These are phyloP conservation scores for Hydnomerulius pinastri DNA, from an alignment of 768 basidiomycete species.

Conservation along the genomic window DNA sequence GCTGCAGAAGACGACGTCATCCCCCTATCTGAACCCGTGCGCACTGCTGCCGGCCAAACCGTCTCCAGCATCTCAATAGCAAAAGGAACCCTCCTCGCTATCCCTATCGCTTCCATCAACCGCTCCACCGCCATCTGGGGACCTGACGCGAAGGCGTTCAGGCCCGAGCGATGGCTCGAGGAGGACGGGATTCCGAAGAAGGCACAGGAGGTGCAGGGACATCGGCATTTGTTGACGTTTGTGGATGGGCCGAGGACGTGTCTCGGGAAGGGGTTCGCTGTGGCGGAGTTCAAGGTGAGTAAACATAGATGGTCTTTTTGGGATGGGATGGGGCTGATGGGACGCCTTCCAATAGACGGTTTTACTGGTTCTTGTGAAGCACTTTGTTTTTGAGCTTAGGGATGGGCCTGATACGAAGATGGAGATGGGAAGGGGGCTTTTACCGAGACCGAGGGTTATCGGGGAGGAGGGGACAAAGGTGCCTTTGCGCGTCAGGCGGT, in stretches of 20 bases:
- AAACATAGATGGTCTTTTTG: not conserved
- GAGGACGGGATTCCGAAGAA: conserved; percentile 26
- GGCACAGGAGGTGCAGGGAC: conserved; percentile 47
- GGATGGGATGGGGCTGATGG: conserved; percentile 25
- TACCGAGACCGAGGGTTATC: conserved; percentile 20
- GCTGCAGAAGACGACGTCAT: conserved; percentile 57
- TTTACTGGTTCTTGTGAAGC: conserved; percentile 44
- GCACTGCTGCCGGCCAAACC: conserved; percentile 39
- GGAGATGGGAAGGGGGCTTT: conserved; percentile 13
- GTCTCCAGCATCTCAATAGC: conserved; percentile 44
- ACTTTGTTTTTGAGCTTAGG: conserved; percentile 22
- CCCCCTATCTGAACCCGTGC: conserved; percentile 54
- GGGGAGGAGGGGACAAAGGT: conserved; percentile 29
- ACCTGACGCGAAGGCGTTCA: conserved; percentile 53
- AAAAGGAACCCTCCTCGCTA: conserved; percentile 46
- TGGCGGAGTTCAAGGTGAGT: conserved; percentile 37
- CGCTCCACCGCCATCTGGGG: conserved; percentile 62
- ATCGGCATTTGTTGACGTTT: conserved; percentile 53
- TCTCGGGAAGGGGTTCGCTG: conserved; percentile 49
- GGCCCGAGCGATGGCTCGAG: conserved; percentile 65
- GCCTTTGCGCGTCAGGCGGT: conserved; percentile 33
- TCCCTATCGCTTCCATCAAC: conserved; percentile 51
- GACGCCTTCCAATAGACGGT: conserved; percentile 36
- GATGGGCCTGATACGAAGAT: conserved; percentile 20
- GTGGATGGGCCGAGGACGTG: conserved; percentile 54